These are phyloP conservation scores for Ligustrum vulgare DNA, from an alignment of 257 asterid genomes.

Conservation along the genomic window DNA sequence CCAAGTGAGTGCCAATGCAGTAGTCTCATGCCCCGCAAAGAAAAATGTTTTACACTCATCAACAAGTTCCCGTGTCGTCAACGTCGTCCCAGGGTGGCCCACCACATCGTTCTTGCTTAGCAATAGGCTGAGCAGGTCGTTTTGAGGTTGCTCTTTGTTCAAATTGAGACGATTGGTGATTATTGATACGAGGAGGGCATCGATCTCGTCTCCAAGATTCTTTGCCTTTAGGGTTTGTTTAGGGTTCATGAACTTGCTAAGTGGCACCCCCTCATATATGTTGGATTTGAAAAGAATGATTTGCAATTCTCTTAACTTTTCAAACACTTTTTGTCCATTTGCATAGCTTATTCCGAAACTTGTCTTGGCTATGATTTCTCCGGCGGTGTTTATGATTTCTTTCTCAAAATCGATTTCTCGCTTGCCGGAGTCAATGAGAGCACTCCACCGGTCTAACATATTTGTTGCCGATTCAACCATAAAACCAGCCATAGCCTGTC, in stretches of 20 bases:
- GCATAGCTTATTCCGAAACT: slow-evolving; percentile 69
- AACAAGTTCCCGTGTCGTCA: slow-evolving; percentile 63
- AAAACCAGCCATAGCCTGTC: slow-evolving; percentile 69
- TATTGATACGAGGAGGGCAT: slow-evolving; percentile 47
- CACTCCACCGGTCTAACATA: slow-evolving; percentile 71
- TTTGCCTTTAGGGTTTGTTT: slow-evolving; percentile 46
- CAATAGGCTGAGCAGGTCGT: slow-evolving; percentile 63
- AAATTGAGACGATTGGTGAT: slow-evolving; percentile 39
- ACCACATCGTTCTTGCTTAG: slow-evolving; percentile 37
- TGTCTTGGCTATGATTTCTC: slow-evolving; percentile 75
- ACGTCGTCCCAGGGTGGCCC: slow-evolving; percentile 35
- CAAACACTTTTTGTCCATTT: slow-evolving; percentile 51
- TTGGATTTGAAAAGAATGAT: slow-evolving; percentile 65
- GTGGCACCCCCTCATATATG: slow-evolving; percentile 86
- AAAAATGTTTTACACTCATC: slow-evolving; percentile 95
- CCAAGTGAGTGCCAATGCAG: slow-evolving; percentile 80
- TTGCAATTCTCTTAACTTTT: slow-evolving; percentile 68
- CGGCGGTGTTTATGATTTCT: slow-evolving; percentile 66
- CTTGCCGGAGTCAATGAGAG: slow-evolving; percentile 39
- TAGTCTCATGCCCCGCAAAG: slow-evolving; percentile 91
- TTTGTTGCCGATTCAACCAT: slow-evolving; percentile 69
- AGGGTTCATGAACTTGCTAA: slow-evolving; percentile 55
- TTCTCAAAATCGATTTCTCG: slow-evolving; percentile 66
- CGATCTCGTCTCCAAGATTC: slow-evolving; percentile 65
- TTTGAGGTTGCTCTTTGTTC: background rate